These are phyloP conservation scores for Amanita pseudoporphyria DNA, from an alignment of 768 basidiomycete genomes.

Conservation along the genomic window DNA sequence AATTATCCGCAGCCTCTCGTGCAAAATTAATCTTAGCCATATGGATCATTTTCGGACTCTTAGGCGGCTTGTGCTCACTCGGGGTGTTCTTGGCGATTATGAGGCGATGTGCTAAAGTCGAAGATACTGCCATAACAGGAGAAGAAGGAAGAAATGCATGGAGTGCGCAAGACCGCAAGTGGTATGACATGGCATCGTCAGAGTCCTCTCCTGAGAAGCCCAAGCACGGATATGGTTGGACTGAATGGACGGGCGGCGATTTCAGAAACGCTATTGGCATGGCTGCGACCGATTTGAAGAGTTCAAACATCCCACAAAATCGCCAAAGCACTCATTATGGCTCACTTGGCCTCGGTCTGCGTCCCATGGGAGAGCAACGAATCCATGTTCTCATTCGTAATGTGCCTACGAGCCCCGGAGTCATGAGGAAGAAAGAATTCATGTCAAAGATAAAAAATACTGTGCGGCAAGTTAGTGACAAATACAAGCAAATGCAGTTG, in stretches of 20 bases:
- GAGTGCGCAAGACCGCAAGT: conserved; percentile 57
- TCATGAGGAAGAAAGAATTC: conserved; percentile 67
- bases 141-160: conserved; percentile 49
- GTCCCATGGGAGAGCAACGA: conserved; percentile 38
- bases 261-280: background rate
- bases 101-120: conserved; percentile 44
- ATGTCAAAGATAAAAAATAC: conserved; percentile 52
- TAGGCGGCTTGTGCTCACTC: conserved; percentile 50
- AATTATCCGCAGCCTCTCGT: conserved; percentile 33
- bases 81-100: conserved; percentile 45
- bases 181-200: conserved; percentile 43
- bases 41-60: conserved; percentile 48
- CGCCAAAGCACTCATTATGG: conserved; percentile 16
- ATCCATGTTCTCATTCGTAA: conserved; percentile 13
- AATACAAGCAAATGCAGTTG: conserved; percentile 30
- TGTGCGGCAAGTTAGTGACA: conserved; percentile 61
- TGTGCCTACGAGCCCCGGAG: conserved; percentile 32
- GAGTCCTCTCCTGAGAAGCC: conserved; percentile 19
- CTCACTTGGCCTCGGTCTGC: conserved; percentile 37
- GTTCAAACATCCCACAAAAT: conserved; percentile 7
- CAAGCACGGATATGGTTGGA: conserved; percentile 11
- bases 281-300: background rate
- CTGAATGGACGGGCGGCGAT: conserved; percentile 8
- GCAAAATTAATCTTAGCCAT: conserved; percentile 46
- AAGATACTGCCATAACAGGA: conserved; percentile 51